A percentile compares a stretch with the other conserved stretches of the same genome.
Conservation (phyloP, 257 asterid genomes). For the Vinca minor region DNA sequence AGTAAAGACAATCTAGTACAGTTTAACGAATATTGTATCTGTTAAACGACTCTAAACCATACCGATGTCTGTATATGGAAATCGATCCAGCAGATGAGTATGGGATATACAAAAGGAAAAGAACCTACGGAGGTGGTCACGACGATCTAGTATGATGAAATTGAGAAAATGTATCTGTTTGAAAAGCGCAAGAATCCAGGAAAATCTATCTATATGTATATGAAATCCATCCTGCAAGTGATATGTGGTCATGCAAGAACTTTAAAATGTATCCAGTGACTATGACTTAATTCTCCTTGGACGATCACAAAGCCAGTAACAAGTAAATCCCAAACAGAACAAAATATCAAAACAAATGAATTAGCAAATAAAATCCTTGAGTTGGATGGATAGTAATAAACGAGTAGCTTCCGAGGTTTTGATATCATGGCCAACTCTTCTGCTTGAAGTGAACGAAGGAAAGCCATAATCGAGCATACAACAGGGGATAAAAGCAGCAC, state of each 20-base stretch:
- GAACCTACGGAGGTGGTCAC: background rate
- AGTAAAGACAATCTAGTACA: too few species aligned
- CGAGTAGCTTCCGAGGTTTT: slow-evolving; percentile 96
- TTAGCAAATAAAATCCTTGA: background rate
- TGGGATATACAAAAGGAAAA: background rate
- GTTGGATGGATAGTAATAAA: background rate
- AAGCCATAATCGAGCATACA: slow-evolving; percentile 95
- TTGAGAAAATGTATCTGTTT: background rate
- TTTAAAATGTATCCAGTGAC: background rate
- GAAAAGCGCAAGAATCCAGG: background rate
- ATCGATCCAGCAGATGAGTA: background rate
- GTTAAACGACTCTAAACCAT: too few species aligned
- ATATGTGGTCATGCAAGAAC: background rate
- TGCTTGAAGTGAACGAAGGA: slow-evolving; percentile 90
- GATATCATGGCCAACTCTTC: slow-evolving; percentile 95
- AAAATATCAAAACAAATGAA: background rate
- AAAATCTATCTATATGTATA: background rate
- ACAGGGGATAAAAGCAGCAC: slow-evolving; percentile 94
- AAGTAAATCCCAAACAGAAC: background rate
- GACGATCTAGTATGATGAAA: background rate
- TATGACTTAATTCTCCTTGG: background rate
- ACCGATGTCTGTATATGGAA: background rate
- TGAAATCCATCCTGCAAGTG: background rate
- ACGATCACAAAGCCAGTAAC: background rate
- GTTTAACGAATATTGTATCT: too few species aligned